Base-by-base conservation (phyloP, 148 eudicot species). In the Pharnaceum exiguum region DNA sequence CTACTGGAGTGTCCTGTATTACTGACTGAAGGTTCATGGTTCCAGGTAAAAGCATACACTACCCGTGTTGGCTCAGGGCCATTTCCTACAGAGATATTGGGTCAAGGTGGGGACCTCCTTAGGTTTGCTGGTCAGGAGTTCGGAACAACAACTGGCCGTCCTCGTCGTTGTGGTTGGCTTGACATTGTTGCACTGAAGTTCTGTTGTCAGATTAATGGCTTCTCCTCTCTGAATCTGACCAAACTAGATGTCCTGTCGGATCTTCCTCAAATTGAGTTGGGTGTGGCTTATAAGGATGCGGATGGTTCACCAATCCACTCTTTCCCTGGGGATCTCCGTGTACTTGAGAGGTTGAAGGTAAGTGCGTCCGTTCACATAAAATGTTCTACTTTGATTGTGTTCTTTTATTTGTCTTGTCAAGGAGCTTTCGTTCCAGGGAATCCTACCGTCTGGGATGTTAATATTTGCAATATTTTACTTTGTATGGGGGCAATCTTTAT, bases 81-180 rank as follows among this genome's bases (percentile, higher is more conserved):
- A 33, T 87, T 91, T 70, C 94, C 98, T 35, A 88, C 98, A 22
- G 98, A 93, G 71, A 73, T 75, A 51, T 67, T 85, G 78, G 98
- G 95, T 61, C 70, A 83, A 67, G 84, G 62, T 44, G 98, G 98
- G 23, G 90, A 88, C 48, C 71, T 83, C 28, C 90, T 93, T n/a
- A 81, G 98, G 67, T 74, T 71, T 64, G 96, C 98, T 58, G 98
- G 98, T 33, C 98, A 93, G 55, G 98, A 93, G 68, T 93, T 91
- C 60, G 98, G 98, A 46, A 93, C 95, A 4, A 83, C 86, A 3
- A 87, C 98, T 33, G 98, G 96, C 2, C 95, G 96, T 70, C 98
- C 96, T 46, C 98, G 98, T 68, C 95, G 96, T 26, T 93, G 98
- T 75, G 96, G 96, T 55, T 93, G 98, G 98, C 98, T 93, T 56